Base-by-base conservation (phyloP, 2,329 filamentous ascomycete species). In the Raffaelea deltoideospora region DNA sequence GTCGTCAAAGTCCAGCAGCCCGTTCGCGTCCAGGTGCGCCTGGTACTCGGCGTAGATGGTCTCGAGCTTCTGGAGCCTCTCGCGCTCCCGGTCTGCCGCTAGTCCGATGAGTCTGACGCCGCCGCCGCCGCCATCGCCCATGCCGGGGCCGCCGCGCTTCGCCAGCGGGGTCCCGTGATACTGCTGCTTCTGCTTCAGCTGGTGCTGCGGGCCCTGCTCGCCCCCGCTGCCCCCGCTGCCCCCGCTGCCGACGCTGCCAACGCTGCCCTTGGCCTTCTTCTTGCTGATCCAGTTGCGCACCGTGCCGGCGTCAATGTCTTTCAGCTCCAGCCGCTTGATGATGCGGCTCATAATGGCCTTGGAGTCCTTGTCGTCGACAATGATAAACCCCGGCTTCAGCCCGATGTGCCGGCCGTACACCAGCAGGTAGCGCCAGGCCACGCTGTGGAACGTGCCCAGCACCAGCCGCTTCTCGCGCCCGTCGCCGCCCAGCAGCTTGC, bases 1-100 rank as follows among this genome's bases (percentile, higher is more conserved):
- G 53, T 98, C 90, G 48, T 98, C 90, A 48, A 93, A 98, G 55
- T 98, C 88, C 4, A 98, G 68, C 9, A 95, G 60, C 46, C 92
- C 93, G 0, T 84, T 84, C 1, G 70, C 64, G 33, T 72, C 64
- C 28, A 96, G 62, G 15, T 84, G 76, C 11, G 66, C 67, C 52
- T 95, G 79, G 45, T 98, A 98, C 43, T 82, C 79, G 7, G 65
- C 57, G 51, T 79, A 93, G 35, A 72, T 72, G 28, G 61, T 66
- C 30, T 77, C 66, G 40, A 87, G 79, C 36, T 84, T 79, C 42
- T 75, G 67, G 11, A 19, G 31, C 69, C 57, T 48, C 50, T 61
- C 60, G 50, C 58, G 31, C 11, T 19, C 11, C 8, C 14, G 22
- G 19, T 18, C 18, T 21, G 14, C 4, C 26, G 6, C 31, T n/a